Conservation (phyloP, 768 basidiomycete species). For the Mrakia gelida region DNA sequence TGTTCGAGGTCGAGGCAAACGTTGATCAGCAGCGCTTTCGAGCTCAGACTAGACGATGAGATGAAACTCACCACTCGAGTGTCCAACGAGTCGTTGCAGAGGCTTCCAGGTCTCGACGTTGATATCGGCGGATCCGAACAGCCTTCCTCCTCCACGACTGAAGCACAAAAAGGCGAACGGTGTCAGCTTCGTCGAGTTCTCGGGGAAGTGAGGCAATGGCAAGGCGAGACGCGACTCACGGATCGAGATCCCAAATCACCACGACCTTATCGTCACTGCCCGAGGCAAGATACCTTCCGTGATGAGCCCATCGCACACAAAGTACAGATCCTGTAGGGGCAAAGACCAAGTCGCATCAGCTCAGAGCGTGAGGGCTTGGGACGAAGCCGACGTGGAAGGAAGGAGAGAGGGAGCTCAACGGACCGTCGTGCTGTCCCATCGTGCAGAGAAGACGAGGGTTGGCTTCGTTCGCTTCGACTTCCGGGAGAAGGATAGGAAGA, state of each 20-base stretch:
- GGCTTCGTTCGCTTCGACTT: slow-evolving; percentile 59
- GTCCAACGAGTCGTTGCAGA: slow-evolving; percentile 81
- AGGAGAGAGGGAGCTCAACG: slow-evolving; percentile 19
- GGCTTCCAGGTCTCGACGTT: slow-evolving; percentile 98
- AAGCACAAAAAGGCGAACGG: neutral
- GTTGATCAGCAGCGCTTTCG: neutral
- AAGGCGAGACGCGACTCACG: slow-evolving; percentile 56
- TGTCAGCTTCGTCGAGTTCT: neutral
- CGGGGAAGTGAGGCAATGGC: slow-evolving; percentile 10
- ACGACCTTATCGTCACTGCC: slow-evolving; percentile 94
- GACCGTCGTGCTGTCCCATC: slow-evolving; percentile 83
- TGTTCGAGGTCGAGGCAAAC: slow-evolving; percentile 39
- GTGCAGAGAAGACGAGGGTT: slow-evolving; percentile 85
- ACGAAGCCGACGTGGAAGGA: neutral
- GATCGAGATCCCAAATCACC: slow-evolving; percentile 96
- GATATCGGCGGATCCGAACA: slow-evolving; percentile 91
- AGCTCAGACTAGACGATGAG: neutral
- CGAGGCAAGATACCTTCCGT: slow-evolving; percentile 87
- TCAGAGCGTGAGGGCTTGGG: neutral
- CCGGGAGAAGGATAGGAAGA: slow-evolving; percentile 77
- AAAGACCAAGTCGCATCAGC: neutral
- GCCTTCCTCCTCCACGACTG: slow-evolving; percentile 74
- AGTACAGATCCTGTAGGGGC: slow-evolving; percentile 62
- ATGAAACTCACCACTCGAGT: slow-evolving; percentile 72
- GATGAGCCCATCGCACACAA: slow-evolving; percentile 87